A percentile compares a stretch with the other conserved stretches of the same genome.
Evolutionary conservation across 352 stramenopile genomes (phyloP).

Genomic region (Globisporangium cystogenes): DNA sequence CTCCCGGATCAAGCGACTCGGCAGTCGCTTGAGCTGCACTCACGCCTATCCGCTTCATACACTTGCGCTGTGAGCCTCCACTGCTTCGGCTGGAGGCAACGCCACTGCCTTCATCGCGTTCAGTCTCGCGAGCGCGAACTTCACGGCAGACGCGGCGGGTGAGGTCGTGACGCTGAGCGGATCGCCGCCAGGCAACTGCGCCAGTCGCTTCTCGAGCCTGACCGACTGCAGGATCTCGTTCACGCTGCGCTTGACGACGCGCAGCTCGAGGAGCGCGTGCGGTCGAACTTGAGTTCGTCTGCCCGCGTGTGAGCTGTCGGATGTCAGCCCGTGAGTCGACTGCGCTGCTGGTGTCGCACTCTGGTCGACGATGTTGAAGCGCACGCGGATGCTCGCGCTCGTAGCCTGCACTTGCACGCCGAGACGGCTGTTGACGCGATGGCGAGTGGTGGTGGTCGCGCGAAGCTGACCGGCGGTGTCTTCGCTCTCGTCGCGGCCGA

Average conservation of each 20-base stretch:
- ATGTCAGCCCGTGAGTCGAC: neutral
- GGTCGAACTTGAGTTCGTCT: neutral
- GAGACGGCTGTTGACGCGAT: slow-evolving; percentile 19
- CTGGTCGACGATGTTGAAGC: slow-evolving; percentile 28
- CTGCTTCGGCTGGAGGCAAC: neutral
- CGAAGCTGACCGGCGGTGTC: neutral
- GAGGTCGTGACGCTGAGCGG: neutral
- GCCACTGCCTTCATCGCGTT: slow-evolving; percentile 10
- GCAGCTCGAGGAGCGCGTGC: slow-evolving; percentile 7
- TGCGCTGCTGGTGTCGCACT: neutral
- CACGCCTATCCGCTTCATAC: neutral
- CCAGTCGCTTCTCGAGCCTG: slow-evolving; percentile 35
- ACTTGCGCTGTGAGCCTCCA: neutral
- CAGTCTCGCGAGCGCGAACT: slow-evolving; percentile 24
- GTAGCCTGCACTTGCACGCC: slow-evolving; percentile 35
- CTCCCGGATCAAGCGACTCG: too few relatives aligned
- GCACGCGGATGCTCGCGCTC: slow-evolving; percentile 31
- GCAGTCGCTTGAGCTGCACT: too few relatives aligned
- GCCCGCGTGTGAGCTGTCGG: neutral
- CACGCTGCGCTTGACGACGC: slow-evolving; percentile 62
- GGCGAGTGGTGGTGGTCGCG: slow-evolving; percentile 3
- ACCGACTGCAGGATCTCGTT: slow-evolving; percentile 64
- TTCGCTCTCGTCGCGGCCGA: slow-evolving; percentile 30
- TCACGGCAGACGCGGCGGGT: slow-evolving; percentile 10
- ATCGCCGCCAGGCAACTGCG: slow-evolving; percentile 13